Percentiles rank a stretch among this genome's conserved stretches.
Evolutionary conservation across 139 green algal species (phyloP).

Genomic region (Chlorella vulgaris): DNA sequence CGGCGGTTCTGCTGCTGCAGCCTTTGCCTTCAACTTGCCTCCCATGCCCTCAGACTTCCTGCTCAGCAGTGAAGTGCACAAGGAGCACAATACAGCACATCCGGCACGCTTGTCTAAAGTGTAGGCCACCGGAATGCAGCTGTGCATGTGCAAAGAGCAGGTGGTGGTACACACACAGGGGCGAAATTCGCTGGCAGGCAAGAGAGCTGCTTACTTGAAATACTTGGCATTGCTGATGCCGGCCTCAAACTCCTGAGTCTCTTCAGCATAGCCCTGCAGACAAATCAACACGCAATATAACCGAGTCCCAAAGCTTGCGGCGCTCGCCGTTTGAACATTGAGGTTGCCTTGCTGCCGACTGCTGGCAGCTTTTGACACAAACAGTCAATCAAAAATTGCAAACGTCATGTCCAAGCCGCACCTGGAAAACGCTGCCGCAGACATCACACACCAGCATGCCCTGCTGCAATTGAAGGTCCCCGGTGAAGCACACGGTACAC

Average conservation of each 20-base stretch:
- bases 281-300: background rate
- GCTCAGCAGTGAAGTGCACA: background rate
- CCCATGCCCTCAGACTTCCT: constrained; percentile 18
- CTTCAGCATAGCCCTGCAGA: constrained; percentile 38
- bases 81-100: no score
- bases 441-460: constrained; percentile 51
- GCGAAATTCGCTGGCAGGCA: no score
- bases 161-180: no score
- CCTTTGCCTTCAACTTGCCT: background rate
- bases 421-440: constrained; percentile 44
- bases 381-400: no score
- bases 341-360: background rate
- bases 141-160: no score
- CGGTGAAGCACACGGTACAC: constrained; percentile 38
- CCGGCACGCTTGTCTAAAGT: no score
- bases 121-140: no score
- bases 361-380: background rate
- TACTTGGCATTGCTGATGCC: constrained; percentile 31
- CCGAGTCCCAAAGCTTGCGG: no score
- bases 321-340: no score
- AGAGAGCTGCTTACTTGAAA: no score
- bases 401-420: background rate
- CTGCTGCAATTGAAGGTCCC: constrained; percentile 31
- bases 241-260: constrained; percentile 48
- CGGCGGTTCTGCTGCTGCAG: background rate